Evolutionary conservation across 192 early-diverging fungal species (phyloP).

Genomic region (Entrophospora sp.): DNA sequence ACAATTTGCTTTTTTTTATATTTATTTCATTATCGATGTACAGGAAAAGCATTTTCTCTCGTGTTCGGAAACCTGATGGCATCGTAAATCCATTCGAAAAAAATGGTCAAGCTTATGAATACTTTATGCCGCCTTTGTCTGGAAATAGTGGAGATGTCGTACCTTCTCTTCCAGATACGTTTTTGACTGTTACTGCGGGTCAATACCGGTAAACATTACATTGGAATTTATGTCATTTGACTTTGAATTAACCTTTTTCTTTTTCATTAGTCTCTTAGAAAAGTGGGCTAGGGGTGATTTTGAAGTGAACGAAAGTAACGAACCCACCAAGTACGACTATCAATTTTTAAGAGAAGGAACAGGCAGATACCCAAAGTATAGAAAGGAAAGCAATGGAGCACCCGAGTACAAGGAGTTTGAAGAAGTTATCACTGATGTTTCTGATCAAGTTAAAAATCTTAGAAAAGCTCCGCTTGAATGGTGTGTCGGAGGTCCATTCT

Average conservation of each 20-base stretch:
- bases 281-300: background rate
- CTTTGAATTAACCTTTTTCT: background rate
- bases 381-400: too few species aligned
- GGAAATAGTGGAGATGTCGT: background rate
- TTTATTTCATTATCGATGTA: constrained; percentile 1
- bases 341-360: background rate
- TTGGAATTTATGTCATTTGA: background rate
- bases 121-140: constrained; percentile 5
- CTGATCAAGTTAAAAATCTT: background rate
- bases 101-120: background rate
- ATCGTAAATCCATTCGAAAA: background rate
- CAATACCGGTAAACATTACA: background rate
- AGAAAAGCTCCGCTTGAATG: constrained; percentile 2
- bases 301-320: background rate
- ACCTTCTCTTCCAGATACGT: background rate
- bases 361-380: too few species aligned
- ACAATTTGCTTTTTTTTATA: too few species aligned
- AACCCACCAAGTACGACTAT: background rate
- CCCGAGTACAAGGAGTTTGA: background rate
- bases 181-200: background rate
- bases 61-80: background rate
- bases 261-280: background rate
- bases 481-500: constrained; percentile 8
- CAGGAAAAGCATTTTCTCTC: constrained; percentile 2
- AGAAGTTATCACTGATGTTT: background rate